Base-by-base conservation (phyloP, 2,329 filamentous ascomycete genomes). In the Tolypocladium endophyticum region DNA sequence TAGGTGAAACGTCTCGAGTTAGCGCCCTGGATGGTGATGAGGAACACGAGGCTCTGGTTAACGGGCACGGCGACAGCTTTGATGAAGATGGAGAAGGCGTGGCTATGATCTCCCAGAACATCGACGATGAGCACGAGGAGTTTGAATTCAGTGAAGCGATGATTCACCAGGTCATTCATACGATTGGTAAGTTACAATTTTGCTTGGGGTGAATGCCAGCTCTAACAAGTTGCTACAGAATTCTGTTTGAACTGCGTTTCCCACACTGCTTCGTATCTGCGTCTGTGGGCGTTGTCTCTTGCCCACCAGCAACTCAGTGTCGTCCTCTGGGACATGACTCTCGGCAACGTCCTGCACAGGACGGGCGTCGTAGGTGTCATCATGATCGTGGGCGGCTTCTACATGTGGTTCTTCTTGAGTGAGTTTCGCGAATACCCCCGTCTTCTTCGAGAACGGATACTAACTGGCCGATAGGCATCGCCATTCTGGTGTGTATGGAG, bases 221-320 rank as follows among this genome's bases (percentile, higher is more conserved):
- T 38, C 72, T 78, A 71, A 78, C 63, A 38, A 18, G 33, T 9
- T 59, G 5, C 20, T 35, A 23, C 66, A 92, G 91, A 99, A 82
- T 99, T 99, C 80, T 99, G 94, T 73, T 83, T 99, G 68, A 99
- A 99, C 81, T 97, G 93, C 74, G 93, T 99, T 64, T 99, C 94
- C 36, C 94, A 99, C 77, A 99, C 95, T 5, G 94, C 94, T 5
- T 99, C 94, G 1, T 99, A 99, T 76, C 88, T 99, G 55, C 94
- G 94, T 80, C 89, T 99, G 53, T 99, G 94, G 94, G 94, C 94
- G 38, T 76, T 99, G 67, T 99, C 94, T 2, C 87, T 99, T 61
- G 94, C 94, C 38, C 94, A 99, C 80, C 94, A 99, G 74, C 94
- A 97, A 82, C 87, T 99, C 62, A 96, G 91, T 56, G 88, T 92